These are phyloP conservation scores for Solioccasus polychromus DNA, from an alignment of 768 basidiomycete genomes.

Conservation along the genomic window DNA sequence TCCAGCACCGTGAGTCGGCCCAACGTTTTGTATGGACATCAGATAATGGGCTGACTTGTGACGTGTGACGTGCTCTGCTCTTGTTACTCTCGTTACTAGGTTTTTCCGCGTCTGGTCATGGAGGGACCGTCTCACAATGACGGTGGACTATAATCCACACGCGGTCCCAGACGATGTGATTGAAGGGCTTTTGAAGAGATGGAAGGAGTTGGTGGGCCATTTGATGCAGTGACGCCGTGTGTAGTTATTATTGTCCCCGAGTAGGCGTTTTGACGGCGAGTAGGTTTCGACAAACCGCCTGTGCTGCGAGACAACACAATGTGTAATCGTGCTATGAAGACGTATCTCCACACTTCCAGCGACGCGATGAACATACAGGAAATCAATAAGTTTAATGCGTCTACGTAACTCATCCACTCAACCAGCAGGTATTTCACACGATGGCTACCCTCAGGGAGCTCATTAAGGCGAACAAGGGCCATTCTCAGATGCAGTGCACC, in stretches of 20 bases:
- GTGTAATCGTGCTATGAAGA: no score
- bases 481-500: slow-evolving; percentile 9
- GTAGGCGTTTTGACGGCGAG: no score
- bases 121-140: not conserved
- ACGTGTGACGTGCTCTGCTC: no score
- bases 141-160: slow-evolving; percentile 2
- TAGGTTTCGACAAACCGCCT: no score
- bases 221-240: not conserved
- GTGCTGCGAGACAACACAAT: no score
- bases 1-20: not conserved
- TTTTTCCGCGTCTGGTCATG: slow-evolving; percentile 6
- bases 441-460: slow-evolving; percentile 8
- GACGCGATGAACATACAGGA: no score
- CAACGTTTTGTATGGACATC: no score
- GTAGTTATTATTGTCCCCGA: no score
- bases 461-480: slow-evolving; percentile 6
- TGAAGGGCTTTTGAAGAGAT: not conserved
- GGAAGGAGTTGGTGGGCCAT: not conserved
- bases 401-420: slow-evolving; percentile 12
- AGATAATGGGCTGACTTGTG: no score
- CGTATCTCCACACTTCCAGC: no score
- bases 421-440: slow-evolving; percentile 2
- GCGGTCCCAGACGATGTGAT: not conserved
- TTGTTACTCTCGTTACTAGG: no score
- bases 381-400: no score